These are phyloP conservation scores for Penicillium tannophilum DNA, from an alignment of 495 filamentous ascomycete species.

Conservation along the genomic window DNA sequence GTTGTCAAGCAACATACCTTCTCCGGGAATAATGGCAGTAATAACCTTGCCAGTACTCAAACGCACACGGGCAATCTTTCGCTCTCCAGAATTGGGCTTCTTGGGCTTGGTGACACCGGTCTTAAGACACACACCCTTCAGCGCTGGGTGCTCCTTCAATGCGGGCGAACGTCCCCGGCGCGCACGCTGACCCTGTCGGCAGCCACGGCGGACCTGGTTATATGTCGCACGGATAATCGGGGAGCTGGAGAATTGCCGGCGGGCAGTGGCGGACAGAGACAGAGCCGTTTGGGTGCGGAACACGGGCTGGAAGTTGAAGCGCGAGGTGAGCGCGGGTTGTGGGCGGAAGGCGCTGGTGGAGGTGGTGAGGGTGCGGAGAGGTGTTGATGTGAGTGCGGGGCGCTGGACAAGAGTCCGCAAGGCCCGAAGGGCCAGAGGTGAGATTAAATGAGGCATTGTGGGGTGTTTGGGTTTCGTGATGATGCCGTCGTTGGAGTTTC, in stretches of 20 bases:
- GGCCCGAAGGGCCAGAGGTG: slow-evolving; percentile 40
- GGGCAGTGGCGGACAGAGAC: slow-evolving; percentile 16
- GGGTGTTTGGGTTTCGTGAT: slow-evolving; percentile 14
- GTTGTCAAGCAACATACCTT: slow-evolving; percentile 57
- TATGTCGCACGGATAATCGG: slow-evolving; percentile 47
- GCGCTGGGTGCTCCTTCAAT: slow-evolving; percentile 70
- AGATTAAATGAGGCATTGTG: slow-evolving; percentile 41
- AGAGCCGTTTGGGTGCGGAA: slow-evolving; percentile 36
- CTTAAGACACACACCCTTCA: slow-evolving; percentile 95
- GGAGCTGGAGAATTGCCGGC: slow-evolving; percentile 49
- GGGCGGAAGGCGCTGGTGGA: slow-evolving; percentile 16
- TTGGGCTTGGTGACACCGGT: slow-evolving; percentile 92
- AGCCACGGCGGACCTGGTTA: slow-evolving; percentile 66
- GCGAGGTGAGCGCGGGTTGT: slow-evolving; percentile 20
- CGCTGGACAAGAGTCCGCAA: slow-evolving; percentile 42
- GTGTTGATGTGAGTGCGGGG: slow-evolving; percentile 23
- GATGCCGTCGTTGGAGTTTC: slow-evolving; percentile 5
- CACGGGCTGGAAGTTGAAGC: slow-evolving; percentile 39
- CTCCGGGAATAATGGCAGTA: slow-evolving; percentile 90
- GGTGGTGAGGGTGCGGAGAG: slow-evolving; percentile 27
- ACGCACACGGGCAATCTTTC: slow-evolving; percentile 87
- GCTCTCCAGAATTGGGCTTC: slow-evolving; percentile 96
- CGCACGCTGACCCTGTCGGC: slow-evolving; percentile 71
- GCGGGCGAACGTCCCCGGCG: slow-evolving; percentile 87
- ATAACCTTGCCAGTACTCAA: slow-evolving; percentile 85